Evolutionary conservation across 108 stramenopile genomes (phyloP).

Genomic region (Cyclotella cryptica): DNA sequence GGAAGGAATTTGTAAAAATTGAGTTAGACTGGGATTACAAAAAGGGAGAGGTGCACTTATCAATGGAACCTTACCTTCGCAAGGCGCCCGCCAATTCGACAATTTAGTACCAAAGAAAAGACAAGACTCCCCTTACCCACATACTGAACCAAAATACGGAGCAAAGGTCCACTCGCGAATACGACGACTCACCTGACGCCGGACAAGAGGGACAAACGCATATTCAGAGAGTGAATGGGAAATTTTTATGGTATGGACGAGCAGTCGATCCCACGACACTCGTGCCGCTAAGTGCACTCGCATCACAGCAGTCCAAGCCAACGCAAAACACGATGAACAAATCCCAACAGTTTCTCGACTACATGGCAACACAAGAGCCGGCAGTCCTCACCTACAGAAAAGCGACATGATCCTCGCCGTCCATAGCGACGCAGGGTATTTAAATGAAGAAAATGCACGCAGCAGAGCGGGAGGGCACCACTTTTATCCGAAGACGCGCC

Average conservation of each 20-base stretch:
- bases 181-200: slow-evolving; percentile 23
- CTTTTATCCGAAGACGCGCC: slow-evolving; percentile 26
- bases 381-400: slow-evolving; percentile 47
- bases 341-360: slow-evolving; percentile 53
- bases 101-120: slow-evolving; percentile 40
- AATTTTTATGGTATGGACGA: slow-evolving; percentile 54
- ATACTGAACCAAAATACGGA: slow-evolving; percentile 49
- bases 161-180: slow-evolving; percentile 33
- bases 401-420: slow-evolving; percentile 44
- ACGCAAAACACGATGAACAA: slow-evolving; percentile 25
- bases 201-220: slow-evolving; percentile 22
- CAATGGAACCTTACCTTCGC: slow-evolving; percentile 62
- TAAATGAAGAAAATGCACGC: slow-evolving; percentile 17
- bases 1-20: slow-evolving; percentile 48
- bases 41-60: slow-evolving; percentile 40
- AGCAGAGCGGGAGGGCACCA: slow-evolving; percentile 47
- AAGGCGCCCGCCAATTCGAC: slow-evolving; percentile 36
- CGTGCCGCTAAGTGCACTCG: slow-evolving; percentile 2
- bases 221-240: slow-evolving; percentile 50
- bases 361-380: slow-evolving; percentile 54
- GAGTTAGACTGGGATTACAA: slow-evolving; percentile 57
- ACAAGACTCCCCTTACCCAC: slow-evolving; percentile 50
- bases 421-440: slow-evolving; percentile 11
- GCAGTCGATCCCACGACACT: slow-evolving; percentile 38
- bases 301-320: slow-evolving; percentile 33